These are phyloP conservation scores for Clavispora carvajalis DNA, from an alignment of 805 yeast species.

Conservation along the genomic window DNA sequence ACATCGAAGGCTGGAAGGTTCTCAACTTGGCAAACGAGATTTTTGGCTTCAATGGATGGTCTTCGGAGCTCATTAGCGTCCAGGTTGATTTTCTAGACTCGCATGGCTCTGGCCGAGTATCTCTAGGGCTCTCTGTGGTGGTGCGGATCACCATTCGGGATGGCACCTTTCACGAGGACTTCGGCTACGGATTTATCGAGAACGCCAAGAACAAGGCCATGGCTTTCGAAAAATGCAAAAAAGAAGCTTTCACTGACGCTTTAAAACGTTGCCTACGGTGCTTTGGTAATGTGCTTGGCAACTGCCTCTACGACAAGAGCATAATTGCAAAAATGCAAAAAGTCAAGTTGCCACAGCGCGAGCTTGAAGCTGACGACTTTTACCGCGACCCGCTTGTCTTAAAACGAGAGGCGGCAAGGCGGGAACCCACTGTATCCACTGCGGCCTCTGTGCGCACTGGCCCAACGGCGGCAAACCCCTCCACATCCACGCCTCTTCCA, in stretches of 20 bases:
- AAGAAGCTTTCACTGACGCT: slow-evolving; percentile 84
- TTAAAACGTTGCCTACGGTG: slow-evolving; percentile 72
- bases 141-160: slow-evolving; percentile 71
- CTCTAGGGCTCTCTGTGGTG: slow-evolving; percentile 64
- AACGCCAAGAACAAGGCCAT: slow-evolving; percentile 63
- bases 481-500: background rate
- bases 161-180: slow-evolving; percentile 76
- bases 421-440: slow-evolving; percentile 1
- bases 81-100: slow-evolving; percentile 71
- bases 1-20: slow-evolving; percentile 82
- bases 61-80: slow-evolving; percentile 59
- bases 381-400: slow-evolving; percentile 33
- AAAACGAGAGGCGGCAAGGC: slow-evolving; percentile 22
- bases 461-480: background rate
- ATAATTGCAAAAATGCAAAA: slow-evolving; percentile 49
- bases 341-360: slow-evolving; percentile 28
- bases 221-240: slow-evolving; percentile 76
- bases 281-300: slow-evolving; percentile 77
- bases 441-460: background rate
- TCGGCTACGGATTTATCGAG: slow-evolving; percentile 72
- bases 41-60: slow-evolving; percentile 84
- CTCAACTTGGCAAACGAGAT: slow-evolving; percentile 74
- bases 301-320: slow-evolving; percentile 76
- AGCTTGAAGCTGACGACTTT: slow-evolving; percentile 27
- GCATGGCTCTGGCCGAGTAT: slow-evolving; percentile 43